Conservation (phyloP, 108 stramenopile genomes). For the Fistulifera pelliculosa region DNA sequence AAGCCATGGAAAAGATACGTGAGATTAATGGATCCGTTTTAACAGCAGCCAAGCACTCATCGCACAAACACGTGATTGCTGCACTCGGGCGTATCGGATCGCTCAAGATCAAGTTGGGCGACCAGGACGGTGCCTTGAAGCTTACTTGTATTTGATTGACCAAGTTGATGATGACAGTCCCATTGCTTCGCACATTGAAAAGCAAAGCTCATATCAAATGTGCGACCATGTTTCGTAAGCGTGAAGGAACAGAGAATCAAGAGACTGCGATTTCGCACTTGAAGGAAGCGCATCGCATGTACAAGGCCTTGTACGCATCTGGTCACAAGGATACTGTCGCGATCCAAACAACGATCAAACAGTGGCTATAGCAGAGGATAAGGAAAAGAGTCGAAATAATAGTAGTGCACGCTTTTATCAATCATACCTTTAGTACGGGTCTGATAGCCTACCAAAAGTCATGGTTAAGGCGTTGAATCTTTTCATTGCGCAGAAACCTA, state of each 20-base stretch:
- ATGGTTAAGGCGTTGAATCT: too few species aligned
- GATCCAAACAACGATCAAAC: constrained; percentile 67
- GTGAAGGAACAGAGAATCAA: constrained; percentile 49
- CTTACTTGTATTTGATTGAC: constrained; percentile 52
- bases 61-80: constrained; percentile 78
- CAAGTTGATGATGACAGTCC: constrained; percentile 64
- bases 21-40: constrained; percentile 13
- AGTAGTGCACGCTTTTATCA: too few species aligned
- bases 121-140: constrained; percentile 71
- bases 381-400: constrained; percentile 1
- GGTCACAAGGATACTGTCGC: constrained; percentile 80
- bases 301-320: constrained; percentile 69
- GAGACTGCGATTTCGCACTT: constrained; percentile 66
- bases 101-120: constrained; percentile 67
- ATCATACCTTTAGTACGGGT: too few species aligned
- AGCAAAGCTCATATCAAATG: constrained; percentile 83
- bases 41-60: constrained; percentile 53
- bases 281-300: constrained; percentile 79
- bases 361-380: constrained; percentile 76
- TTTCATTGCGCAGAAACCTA: too few species aligned
- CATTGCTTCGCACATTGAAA: constrained; percentile 74
- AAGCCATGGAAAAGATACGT: constrained; percentile 42
- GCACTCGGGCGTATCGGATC: constrained; percentile 80
- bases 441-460: too few species aligned
- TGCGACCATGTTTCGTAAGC: constrained; percentile 77